Evolutionary conservation across 2,329 filamentous ascomycete species (phyloP).

Genomic region (Hymenotorrendiella dingleyae): DNA sequence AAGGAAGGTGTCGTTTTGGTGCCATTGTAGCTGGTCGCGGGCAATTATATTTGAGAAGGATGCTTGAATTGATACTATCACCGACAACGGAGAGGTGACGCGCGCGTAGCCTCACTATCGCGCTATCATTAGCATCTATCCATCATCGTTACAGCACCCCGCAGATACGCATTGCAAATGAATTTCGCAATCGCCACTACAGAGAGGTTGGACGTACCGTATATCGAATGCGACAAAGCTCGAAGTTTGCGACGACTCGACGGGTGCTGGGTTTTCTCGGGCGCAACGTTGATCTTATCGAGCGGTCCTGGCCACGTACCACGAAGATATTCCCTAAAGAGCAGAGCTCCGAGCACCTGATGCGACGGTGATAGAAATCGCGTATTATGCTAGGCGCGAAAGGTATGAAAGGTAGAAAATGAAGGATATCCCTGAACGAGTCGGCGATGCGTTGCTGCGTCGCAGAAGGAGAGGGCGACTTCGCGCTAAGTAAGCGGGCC

Average conservation of each 20-base stretch:
- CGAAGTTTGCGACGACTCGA: not conserved
- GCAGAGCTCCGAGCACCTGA: not conserved
- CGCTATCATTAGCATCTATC: not conserved
- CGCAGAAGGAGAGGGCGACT: too few relatives aligned
- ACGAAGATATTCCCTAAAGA: not conserved
- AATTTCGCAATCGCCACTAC: not conserved
- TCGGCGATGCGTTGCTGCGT: too few relatives aligned
- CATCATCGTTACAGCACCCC: not conserved
- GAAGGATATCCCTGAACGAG: conserved; percentile 1
- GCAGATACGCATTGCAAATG: not conserved
- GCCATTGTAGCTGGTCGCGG: conserved; percentile 16
- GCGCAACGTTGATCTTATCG: conserved; percentile 4
- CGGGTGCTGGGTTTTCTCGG: not conserved
- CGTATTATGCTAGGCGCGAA: not conserved
- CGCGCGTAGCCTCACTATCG: not conserved
- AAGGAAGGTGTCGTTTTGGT: conserved; percentile 41
- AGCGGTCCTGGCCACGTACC: not conserved
- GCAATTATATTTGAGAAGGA: not conserved
- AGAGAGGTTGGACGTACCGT: not conserved
- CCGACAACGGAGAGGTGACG: not conserved
- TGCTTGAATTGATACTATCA: not conserved
- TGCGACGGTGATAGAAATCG: not conserved
- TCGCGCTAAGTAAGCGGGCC: too few relatives aligned
- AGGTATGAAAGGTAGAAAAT: not conserved
- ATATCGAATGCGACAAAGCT: conserved; percentile 1